phyloP scores from a whole-genome alignment of 2,329 filamentous ascomycete genomes.

The Nannizzia gypsea region DNA sequence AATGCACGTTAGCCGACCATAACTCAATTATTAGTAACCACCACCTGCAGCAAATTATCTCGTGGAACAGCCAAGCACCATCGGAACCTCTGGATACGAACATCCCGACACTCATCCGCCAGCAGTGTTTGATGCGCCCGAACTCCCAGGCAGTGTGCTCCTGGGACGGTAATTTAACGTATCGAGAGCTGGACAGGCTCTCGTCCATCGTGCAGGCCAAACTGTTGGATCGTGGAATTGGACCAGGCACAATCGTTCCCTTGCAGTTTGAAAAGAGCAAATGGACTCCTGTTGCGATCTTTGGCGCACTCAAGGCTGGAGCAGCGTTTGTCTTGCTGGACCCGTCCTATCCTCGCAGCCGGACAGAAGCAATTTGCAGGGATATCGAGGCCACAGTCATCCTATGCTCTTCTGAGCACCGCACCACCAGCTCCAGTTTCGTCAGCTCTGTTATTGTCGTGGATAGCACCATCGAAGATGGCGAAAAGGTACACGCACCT shows the following conservation, averaged over 20 bases:
- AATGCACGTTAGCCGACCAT: neutral
- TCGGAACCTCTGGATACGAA: neutral
- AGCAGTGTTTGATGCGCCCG: conserved; percentile 10
- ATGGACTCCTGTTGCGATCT: conserved; percentile 13
- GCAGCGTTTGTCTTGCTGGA: conserved; percentile 14
- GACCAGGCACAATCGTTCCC: conserved; percentile 11
- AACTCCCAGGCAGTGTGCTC: conserved; percentile 15
- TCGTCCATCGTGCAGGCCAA: conserved; percentile 12
- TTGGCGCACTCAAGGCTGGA: conserved; percentile 13
- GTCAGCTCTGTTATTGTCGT: neutral
- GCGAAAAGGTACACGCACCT: neutral
- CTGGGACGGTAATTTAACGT: conserved; percentile 17
- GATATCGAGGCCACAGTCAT: neutral
- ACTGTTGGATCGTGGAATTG: conserved; percentile 16
- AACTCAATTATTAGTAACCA: neutral
- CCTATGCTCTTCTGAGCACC: neutral
- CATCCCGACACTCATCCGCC: conserved; percentile 16
- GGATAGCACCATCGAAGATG: neutral
- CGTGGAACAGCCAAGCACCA: conserved; percentile 5
- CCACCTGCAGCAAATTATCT: conserved; percentile 3
- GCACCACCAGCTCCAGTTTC: neutral
- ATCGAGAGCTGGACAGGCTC: conserved; percentile 13
- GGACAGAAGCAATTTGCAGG: conserved; percentile 1
- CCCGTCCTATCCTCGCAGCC: conserved; percentile 8
- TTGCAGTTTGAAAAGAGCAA: conserved; percentile 14